Evolutionary conservation across 2,329 filamentous ascomycete genomes (phyloP), one percentile per base, ranked within the genome.

Genomic region (Aspergillus ochraceus): DNA sequence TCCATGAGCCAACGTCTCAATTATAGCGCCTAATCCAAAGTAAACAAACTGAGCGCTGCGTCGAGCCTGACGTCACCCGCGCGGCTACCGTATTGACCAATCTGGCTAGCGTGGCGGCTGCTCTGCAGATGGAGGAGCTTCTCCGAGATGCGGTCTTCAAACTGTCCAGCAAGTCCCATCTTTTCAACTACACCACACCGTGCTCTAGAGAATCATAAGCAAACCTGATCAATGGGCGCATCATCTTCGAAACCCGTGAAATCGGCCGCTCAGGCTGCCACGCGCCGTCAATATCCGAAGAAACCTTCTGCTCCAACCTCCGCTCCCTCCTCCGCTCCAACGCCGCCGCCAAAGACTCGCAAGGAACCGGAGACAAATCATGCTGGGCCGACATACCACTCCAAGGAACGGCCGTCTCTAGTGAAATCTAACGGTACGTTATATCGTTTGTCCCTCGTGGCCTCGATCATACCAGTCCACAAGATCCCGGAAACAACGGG

Each of bases 231-330:
- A 55, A 87, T 87, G 85, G 85, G 85, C n/a, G 79, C 82, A 2
- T 81, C 82, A n/a, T 76, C 80, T 47, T 87, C 85, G 6, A 87
- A 87, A 75, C 80, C 80, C 42, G 79, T 77, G 10, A 77, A 78
- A 49, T 73, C 75, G 14, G 80, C 82, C 58, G 82, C 81, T 8
- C 78, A 80, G 46, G 76, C 80, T 36, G 79, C 79, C 58, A 75
- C 80, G n/a, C 71, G 74, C 26, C 81, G 85, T 55, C 82, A 85
- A 75, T 87, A 86, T 64, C 85, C 84, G 2, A 80, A 80, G 57
- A 76, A 81, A 49, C 69, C 80, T 32, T 55, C 68, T 20, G 68
- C 74, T 36, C 62, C 73, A 32, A 64, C 77, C 72, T 62, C 79
- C 73, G 49, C 71, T 73, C 62, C 79, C 75, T 42, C 70, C 71